phyloP scores from a whole-genome alignment of 305 asterid species.

The Ilex paraguariensis region DNA sequence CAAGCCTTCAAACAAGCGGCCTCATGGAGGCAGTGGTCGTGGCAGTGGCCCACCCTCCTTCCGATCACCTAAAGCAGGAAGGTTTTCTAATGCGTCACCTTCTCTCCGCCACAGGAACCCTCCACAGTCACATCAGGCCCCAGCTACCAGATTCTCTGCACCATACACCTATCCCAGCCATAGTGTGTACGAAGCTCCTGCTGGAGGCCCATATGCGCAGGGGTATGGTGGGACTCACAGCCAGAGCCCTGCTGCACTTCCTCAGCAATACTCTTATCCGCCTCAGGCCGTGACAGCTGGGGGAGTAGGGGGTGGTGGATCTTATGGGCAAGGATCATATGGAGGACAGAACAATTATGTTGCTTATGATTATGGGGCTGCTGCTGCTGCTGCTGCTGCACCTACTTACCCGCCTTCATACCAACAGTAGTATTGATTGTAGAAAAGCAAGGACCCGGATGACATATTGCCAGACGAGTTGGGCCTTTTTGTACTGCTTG shows the following conservation, averaged over 20 bases:
- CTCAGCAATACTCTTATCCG: conserved; percentile 10
- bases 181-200: conserved; percentile 11
- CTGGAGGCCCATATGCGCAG: conserved; percentile 8
- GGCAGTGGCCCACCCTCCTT: conserved; percentile 7
- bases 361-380: conserved; percentile 11
- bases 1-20: conserved; percentile 19
- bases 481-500: no score
- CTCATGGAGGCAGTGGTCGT: conserved; percentile 4
- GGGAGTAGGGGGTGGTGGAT: not conserved
- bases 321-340: conserved; percentile 11
- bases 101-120: conserved; percentile 14
- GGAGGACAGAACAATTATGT: conserved; percentile 15
- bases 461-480: no score
- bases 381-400: conserved; percentile 7
- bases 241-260: conserved; percentile 9
- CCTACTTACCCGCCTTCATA: conserved; percentile 16
- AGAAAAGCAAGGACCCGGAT: not conserved
- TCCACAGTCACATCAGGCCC: conserved; percentile 13
- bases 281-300: not conserved
- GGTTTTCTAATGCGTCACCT: conserved; percentile 12
- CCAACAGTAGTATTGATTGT: conserved; percentile 1
- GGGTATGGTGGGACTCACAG: conserved; percentile 11
- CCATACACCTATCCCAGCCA: conserved; percentile 10
- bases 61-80: conserved; percentile 17
- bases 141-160: conserved; percentile 12